Conservation (phyloP, 192 early-diverging fungal species). For the Backusella australiensis region DNA sequence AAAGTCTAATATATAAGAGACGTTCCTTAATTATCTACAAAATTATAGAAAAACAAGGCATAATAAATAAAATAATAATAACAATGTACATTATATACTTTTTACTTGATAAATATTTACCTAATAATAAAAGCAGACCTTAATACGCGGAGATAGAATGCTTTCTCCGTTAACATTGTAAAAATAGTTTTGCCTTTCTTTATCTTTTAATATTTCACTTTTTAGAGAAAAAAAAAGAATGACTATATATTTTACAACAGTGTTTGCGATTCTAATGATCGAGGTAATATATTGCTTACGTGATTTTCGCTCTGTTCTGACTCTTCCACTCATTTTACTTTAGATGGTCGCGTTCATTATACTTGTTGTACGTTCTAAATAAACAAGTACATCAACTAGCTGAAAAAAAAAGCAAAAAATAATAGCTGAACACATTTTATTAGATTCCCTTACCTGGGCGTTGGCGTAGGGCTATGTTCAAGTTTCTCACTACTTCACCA, state of each 20-base stretch:
- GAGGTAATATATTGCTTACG: conserved; percentile 13
- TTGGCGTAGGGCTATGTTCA: conserved; percentile 50
- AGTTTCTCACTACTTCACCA: conserved; percentile 41
- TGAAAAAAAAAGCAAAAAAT: background rate
- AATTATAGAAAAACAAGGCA: background rate
- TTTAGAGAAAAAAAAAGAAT: background rate
- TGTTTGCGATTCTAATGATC: conserved; percentile 19
- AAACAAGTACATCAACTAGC: background rate
- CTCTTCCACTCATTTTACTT: background rate
- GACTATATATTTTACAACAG: conserved; percentile 26
- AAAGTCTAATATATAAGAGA: background rate
- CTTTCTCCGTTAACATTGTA: background rate
- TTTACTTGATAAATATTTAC: background rate
- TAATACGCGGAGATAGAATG: background rate
- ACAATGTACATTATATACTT: background rate
- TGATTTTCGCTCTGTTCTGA: background rate
- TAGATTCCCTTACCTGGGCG: conserved; percentile 51
- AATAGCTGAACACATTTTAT: background rate
- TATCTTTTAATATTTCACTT: background rate
- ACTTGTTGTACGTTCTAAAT: conserved; percentile 18
- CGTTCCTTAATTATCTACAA: background rate
- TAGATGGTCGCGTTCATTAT: conserved; percentile 29
- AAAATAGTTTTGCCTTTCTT: background rate
- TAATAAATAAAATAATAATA: background rate
- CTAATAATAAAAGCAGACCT: background rate